Evolutionary conservation across 192 early-diverging fungal species (phyloP), one percentile per base, ranked within the genome.

Genomic region (Backusella sp.): DNA sequence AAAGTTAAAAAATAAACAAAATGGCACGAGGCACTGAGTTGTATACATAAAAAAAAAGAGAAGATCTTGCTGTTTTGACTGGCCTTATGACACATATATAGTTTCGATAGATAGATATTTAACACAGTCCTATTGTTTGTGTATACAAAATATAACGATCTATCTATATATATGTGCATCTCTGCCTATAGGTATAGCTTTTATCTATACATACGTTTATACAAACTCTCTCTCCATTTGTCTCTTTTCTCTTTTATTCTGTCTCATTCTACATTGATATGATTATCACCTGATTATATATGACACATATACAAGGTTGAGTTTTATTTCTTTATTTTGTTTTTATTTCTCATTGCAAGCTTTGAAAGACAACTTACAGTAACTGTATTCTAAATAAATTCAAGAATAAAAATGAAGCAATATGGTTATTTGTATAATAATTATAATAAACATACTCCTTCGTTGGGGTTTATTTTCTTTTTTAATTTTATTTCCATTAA

Each of bases 281-380:
- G 28, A 28, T 26, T 23, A 62, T 62, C 56, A 62, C 23, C 56
- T 62, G 56, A 62, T 28, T 28, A 12, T 62, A 11, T 19, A 62
- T 62, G 56, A 62, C 56, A 62, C 56, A 62, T 28, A 28, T 19
- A n/a, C n/a, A n/a, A 49, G 19, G 46, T 39, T 53, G 46, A n/a
- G 21, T 19, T 56, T 21, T 56, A 9, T 21, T 21, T 56, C 37
- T 44, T 62, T 62, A 28, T 28, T 32, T 32, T 62, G 21, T 62
- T 28, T 23, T 28, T 62, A 28, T 62, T 62, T 11, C 56, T 62
- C 8, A 62, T 62, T 62, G 56, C n/a, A 28, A 62, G 56, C 56
- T 62, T 62, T 62, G 56, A 62, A 62, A 62, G 56, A 26, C 56
- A 26, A 62, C 56, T 62, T 62, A 23, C 56, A 14, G 56, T 62